Conservation (phyloP, 2,329 filamentous ascomycete genomes). For the Atkinsonella texensis region DNA sequence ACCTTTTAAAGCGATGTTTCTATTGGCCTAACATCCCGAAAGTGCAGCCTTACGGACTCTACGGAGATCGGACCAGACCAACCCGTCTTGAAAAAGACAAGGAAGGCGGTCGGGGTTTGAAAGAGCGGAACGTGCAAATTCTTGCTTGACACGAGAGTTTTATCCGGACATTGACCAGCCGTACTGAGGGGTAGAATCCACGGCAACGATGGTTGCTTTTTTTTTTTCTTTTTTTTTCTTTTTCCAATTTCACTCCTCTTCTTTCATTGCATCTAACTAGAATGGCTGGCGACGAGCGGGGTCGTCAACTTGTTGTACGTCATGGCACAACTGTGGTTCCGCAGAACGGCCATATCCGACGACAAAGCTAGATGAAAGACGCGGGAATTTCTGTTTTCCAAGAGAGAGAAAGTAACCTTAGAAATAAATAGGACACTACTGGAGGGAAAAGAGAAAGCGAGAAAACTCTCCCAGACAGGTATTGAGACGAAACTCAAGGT, state of each 20-base stretch:
- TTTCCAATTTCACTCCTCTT: neutral
- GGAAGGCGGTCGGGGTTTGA: neutral
- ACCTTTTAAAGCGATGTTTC: too few relatives aligned
- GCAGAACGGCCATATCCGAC: neutral
- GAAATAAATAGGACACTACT: too few relatives aligned
- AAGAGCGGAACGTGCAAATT: neutral
- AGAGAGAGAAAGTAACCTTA: too few relatives aligned
- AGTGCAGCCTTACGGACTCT: too few relatives aligned
- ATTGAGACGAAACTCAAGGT: too few relatives aligned
- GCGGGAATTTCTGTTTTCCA: neutral
- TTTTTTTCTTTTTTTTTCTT: neutral
- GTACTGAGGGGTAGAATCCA: neutral
- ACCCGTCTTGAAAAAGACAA: neutral
- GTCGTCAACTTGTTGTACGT: neutral
- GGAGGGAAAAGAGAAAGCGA: too few relatives aligned
- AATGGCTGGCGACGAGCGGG: constrained; percentile 4
- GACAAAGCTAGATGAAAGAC: constrained; percentile 1
- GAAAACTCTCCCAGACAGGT: too few relatives aligned
- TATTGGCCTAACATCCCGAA: too few relatives aligned
- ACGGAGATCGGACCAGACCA: too few relatives aligned
- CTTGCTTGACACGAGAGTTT: neutral
- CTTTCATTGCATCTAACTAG: neutral
- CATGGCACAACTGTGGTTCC: neutral
- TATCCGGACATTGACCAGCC: neutral
- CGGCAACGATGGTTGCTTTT: neutral